Conservation (phyloP, 768 basidiomycete genomes). For the Dioszegia hungarica region DNA sequence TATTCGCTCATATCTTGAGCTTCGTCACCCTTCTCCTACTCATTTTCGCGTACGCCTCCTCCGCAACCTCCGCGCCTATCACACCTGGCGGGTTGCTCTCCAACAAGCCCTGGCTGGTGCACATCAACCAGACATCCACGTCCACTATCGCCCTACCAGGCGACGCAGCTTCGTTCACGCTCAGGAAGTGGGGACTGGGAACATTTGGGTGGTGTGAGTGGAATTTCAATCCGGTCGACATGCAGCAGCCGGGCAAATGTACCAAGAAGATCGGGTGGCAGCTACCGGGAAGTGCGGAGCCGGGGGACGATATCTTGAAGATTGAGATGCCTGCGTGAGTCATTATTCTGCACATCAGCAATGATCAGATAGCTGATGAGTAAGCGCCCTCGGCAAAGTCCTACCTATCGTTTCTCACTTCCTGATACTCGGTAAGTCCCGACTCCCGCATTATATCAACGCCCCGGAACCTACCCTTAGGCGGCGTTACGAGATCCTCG, state of each 20-base stretch:
- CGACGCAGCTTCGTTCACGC: neutral
- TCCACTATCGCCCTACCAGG: neutral
- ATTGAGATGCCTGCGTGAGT: constrained; percentile 5
- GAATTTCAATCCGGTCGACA: constrained; percentile 1
- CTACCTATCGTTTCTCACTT: neutral
- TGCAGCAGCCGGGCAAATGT: constrained; percentile 1
- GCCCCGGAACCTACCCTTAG: too few relatives aligned
- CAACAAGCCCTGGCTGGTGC: neutral
- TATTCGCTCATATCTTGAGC: neutral
- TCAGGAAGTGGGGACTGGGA: constrained; percentile 2
- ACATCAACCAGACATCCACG: constrained; percentile 1
- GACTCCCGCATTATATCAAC: neutral
- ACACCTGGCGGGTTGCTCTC: neutral
- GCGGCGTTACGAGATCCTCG: too few relatives aligned
- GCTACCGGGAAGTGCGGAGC: neutral
- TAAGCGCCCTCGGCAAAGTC: neutral
- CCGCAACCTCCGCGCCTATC: neutral
- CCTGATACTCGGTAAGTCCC: neutral
- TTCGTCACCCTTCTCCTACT: neutral
- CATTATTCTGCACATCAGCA: neutral
- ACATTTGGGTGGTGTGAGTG: constrained; percentile 10
- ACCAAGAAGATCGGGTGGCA: neutral
- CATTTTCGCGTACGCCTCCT: neutral
- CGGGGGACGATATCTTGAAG: neutral
- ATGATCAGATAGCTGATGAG: too few relatives aligned